These are phyloP conservation scores for Trichoderma gracile DNA, from an alignment of 2,329 filamentous ascomycete species.

Conservation along the genomic window DNA sequence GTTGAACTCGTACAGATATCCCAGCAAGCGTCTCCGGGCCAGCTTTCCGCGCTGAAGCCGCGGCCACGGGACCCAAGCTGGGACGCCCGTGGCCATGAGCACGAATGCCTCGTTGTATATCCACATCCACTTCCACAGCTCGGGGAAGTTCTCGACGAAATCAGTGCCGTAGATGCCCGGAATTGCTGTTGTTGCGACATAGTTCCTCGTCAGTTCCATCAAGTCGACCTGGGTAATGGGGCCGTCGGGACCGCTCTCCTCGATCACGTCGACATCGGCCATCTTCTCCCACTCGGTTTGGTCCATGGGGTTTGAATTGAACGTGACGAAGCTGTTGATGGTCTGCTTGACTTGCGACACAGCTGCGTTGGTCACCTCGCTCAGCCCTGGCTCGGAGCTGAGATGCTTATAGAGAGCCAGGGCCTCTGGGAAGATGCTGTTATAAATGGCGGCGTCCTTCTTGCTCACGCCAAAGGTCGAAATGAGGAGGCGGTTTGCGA, in stretches of 20 bases:
- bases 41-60: constrained; percentile 37
- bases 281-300: constrained; percentile 44
- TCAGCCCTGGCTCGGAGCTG: constrained; percentile 33
- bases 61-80: constrained; percentile 39
- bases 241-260: constrained; percentile 31
- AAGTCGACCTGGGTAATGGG: constrained; percentile 39
- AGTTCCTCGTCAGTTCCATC: constrained; percentile 40
- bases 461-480: constrained; percentile 39
- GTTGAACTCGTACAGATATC: constrained; percentile 39
- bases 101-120: constrained; percentile 40
- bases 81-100: constrained; percentile 36
- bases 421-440: constrained; percentile 35
- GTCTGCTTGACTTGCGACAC: constrained; percentile 34
- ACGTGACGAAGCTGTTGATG: constrained; percentile 42
- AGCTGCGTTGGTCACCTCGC: constrained; percentile 29
- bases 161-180: constrained; percentile 43
- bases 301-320: constrained; percentile 42
- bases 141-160: constrained; percentile 44
- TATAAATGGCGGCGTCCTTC: constrained; percentile 37
- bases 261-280: constrained; percentile 38
- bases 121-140: constrained; percentile 44
- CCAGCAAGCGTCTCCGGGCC: constrained; percentile 35
- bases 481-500: constrained; percentile 34
- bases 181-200: constrained; percentile 40
- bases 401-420: constrained; percentile 34